Evolutionary conservation across 441 rosid species (phyloP), one percentile per base, ranked within the genome.

Genomic region (Pelargonium citronellum): DNA sequence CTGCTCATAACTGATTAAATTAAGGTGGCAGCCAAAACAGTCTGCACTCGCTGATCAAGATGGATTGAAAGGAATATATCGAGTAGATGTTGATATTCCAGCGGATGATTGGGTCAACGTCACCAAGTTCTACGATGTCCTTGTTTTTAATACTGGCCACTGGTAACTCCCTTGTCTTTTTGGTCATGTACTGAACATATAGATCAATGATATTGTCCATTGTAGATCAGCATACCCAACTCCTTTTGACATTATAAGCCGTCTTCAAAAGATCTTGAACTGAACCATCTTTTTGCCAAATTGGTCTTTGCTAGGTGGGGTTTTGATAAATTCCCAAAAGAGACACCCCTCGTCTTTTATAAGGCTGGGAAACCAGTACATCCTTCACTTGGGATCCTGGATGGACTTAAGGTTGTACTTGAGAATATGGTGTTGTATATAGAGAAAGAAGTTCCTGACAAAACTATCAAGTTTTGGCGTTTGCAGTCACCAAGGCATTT

Each of bases 401-500:
- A 87, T 77, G 97, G 99, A 13, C 83, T 87, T 76, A 84, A 86
- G 80, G 75, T 83, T 58, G 97, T 90, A 76, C 84, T 95, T 61
- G 85, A 87, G 77, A 84, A 80, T 78, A 89, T 90, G 96, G 81
- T 87, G 39, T 75, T 79, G 7, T 77, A 85, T 79, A 89, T 94
- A 79, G 78, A 89, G 58, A 84, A 74, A 68, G 79, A 85, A 69
- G 64, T 90, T 66, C 91, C 96, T 12, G 63, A 69, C 7, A 86
- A 80, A 71, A 87, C 88, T 2, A 82, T 91, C 64, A 94, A 89
- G 77, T 85, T 90, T 73, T 91, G 99, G 99, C 89, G 96, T 55
- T 81, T 91, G 81, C 97, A 94, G 77, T 91, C 99, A 11, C 97
- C 97, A 0, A 84, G 91, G 74, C 91, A 88, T 74, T 88, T 88